Conservation (phyloP, 805 yeast genomes). For the Candida sanyiensis region DNA sequence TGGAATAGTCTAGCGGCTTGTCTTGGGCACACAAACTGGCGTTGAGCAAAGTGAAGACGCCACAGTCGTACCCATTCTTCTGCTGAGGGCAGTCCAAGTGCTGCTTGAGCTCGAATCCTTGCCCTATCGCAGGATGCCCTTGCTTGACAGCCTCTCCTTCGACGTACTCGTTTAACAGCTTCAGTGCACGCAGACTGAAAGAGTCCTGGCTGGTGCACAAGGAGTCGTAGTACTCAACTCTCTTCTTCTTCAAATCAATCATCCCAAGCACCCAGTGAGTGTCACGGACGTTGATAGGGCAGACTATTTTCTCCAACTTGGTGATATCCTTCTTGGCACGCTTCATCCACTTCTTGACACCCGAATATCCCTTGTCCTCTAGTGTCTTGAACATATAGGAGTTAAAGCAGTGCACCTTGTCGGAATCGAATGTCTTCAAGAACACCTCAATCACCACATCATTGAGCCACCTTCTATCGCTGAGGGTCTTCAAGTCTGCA, state of each 20-base stretch:
- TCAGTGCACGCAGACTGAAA: slow-evolving; percentile 34
- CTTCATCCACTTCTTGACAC: slow-evolving; percentile 82
- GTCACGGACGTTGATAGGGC: slow-evolving; percentile 79
- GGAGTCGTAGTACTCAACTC: slow-evolving; percentile 75
- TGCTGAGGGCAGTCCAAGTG: slow-evolving; percentile 69
- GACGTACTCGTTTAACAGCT: slow-evolving; percentile 55
- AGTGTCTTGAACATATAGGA: slow-evolving; percentile 83
- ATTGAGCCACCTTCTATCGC: slow-evolving; percentile 77
- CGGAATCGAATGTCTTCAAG: slow-evolving; percentile 35
- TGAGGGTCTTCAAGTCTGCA: slow-evolving; percentile 65
- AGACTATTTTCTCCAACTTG: slow-evolving; percentile 58
- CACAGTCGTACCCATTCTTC: slow-evolving; percentile 88
- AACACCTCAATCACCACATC: slow-evolving; percentile 87
- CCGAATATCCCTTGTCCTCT: slow-evolving; percentile 64
- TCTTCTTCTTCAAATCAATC: slow-evolving; percentile 53
- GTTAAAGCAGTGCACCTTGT: slow-evolving; percentile 61
- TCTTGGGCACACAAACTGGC: slow-evolving; percentile 56
- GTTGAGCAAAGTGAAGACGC: slow-evolving; percentile 83
- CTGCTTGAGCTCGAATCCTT: slow-evolving; percentile 29
- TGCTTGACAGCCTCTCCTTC: slow-evolving; percentile 56
- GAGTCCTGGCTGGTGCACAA: slow-evolving; percentile 40
- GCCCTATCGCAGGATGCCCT: slow-evolving; percentile 28
- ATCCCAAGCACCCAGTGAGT: slow-evolving; percentile 92
- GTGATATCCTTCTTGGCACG: slow-evolving; percentile 64
- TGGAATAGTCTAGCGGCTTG: slow-evolving; percentile 47